Conservation (phyloP, 805 yeast species). For the Kluyveromyces nonfermentans region DNA sequence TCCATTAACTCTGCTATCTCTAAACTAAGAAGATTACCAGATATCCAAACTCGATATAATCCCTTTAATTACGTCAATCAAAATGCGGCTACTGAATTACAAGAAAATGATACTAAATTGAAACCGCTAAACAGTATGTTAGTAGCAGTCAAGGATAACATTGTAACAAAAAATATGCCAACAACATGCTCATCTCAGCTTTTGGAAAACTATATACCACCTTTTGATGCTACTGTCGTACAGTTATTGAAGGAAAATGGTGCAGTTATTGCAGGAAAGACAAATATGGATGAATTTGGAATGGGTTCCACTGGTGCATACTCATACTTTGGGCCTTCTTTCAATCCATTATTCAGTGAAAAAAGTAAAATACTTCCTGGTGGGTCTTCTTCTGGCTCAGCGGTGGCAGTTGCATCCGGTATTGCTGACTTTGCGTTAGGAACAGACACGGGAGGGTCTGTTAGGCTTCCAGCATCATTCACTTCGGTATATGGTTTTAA, state of each 20-base stretch:
- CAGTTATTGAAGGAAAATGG: conserved; percentile 44
- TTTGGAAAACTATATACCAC: conserved; percentile 53
- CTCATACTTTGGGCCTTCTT: conserved; percentile 47
- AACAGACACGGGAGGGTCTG: conserved; percentile 96
- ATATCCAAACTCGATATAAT: conserved; percentile 26
- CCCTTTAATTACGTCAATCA: conserved; percentile 36
- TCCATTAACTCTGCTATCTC: conserved; percentile 11
- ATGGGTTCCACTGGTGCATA: conserved; percentile 77
- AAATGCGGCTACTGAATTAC: conserved; percentile 8
- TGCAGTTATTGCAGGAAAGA: conserved; percentile 57
- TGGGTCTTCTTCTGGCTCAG: conserved; percentile 95
- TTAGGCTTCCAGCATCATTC: conserved; percentile 84
- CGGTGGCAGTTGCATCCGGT: conserved; percentile 77
- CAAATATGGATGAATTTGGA: conserved; percentile 94
- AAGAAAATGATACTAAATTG: conserved; percentile 3
- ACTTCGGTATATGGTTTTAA: conserved; percentile 81
- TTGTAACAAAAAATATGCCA: conserved; percentile 51
- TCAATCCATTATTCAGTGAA: conserved; percentile 40
- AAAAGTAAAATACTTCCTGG: conserved; percentile 46
- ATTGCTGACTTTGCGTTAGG: conserved; percentile 68
- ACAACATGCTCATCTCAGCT: conserved; percentile 77
- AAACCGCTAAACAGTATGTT: conserved; percentile 26
- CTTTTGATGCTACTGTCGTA: conserved; percentile 73
- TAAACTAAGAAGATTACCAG: conserved; percentile 10
- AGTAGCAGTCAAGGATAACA: conserved; percentile 70